Conservation (phyloP, 108 stramenopile genomes). For the Nannochloropsis salina region DNA sequence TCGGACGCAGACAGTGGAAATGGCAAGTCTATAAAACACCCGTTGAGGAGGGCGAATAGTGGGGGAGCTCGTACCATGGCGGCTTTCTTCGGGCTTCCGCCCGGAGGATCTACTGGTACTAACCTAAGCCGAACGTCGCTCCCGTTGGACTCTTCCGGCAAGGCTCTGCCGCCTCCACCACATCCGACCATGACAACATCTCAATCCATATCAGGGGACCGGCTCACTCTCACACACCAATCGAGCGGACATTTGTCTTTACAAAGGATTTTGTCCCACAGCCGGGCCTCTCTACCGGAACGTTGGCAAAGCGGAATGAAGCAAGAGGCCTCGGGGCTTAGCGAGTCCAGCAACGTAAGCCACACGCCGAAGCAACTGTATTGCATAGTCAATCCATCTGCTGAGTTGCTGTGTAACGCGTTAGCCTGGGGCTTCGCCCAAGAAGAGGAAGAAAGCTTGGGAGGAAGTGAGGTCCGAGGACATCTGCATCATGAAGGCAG, state of each 20-base stretch:
- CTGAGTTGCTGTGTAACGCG: background rate
- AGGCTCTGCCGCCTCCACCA: background rate
- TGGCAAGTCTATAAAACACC: background rate
- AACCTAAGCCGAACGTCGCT: background rate
- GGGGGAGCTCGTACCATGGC: background rate
- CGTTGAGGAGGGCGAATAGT: conserved; percentile 9
- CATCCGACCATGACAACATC: background rate
- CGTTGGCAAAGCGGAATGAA: background rate
- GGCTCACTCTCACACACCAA: background rate
- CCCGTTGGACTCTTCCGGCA: background rate
- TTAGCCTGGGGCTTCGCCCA: conserved; percentile 12
- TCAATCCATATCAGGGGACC: background rate
- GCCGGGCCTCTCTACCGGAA: background rate
- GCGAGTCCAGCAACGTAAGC: background rate
- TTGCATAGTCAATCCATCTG: background rate
- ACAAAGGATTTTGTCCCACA: background rate
- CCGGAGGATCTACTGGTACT: background rate
- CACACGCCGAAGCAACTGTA: background rate
- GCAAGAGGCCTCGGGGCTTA: background rate
- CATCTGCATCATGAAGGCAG: background rate
- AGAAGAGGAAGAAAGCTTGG: background rate
- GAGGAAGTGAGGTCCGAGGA: background rate
- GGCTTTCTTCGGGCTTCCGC: background rate
- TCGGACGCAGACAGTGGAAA: background rate
- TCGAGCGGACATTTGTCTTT: background rate